phyloP scores from a whole-genome alignment of 768 basidiomycete species.

The Porpolomopsis calyptriformis region DNA sequence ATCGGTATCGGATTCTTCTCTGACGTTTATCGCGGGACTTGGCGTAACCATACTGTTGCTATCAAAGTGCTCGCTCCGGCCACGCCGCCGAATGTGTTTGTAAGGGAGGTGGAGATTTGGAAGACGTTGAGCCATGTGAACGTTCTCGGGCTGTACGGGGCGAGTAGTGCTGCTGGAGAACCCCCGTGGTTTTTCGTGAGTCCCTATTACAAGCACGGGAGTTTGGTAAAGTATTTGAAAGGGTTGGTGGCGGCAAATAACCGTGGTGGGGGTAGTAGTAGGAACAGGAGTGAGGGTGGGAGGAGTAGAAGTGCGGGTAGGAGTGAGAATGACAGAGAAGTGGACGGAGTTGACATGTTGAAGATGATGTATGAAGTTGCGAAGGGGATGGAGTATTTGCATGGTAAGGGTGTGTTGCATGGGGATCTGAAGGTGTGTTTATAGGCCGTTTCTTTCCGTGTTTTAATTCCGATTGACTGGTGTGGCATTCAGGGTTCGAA shows the following conservation, averaged over 20 bases:
- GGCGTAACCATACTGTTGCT: slow-evolving; percentile 56
- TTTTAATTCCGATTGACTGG: background rate
- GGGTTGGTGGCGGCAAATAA: slow-evolving; percentile 9
- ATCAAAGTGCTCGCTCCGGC: slow-evolving; percentile 61
- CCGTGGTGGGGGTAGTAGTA: slow-evolving; percentile 6
- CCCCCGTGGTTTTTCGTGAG: slow-evolving; percentile 76
- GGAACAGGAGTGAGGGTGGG: slow-evolving; percentile 5
- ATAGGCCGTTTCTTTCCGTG: background rate
- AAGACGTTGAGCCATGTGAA: slow-evolving; percentile 55
- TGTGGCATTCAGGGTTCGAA: slow-evolving; percentile 45
- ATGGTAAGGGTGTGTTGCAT: slow-evolving; percentile 56
- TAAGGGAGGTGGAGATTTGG: slow-evolving; percentile 66
- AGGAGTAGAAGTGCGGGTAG: slow-evolving; percentile 1
- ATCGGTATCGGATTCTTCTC: slow-evolving; percentile 71
- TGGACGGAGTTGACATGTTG: slow-evolving; percentile 36
- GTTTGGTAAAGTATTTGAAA: slow-evolving; percentile 49
- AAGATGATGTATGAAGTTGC: slow-evolving; percentile 65
- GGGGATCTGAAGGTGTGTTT: slow-evolving; percentile 66
- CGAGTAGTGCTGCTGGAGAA: slow-evolving; percentile 58
- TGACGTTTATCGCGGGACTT: slow-evolving; percentile 66
- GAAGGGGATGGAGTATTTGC: slow-evolving; percentile 74
- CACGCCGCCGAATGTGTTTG: slow-evolving; percentile 54
- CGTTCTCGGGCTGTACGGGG: slow-evolving; percentile 67
- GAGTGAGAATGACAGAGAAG: slow-evolving; percentile 6
- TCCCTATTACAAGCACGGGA: slow-evolving; percentile 59